Conservation (phyloP, 2,329 filamentous ascomycete species). For the Exophiala sp. region DNA sequence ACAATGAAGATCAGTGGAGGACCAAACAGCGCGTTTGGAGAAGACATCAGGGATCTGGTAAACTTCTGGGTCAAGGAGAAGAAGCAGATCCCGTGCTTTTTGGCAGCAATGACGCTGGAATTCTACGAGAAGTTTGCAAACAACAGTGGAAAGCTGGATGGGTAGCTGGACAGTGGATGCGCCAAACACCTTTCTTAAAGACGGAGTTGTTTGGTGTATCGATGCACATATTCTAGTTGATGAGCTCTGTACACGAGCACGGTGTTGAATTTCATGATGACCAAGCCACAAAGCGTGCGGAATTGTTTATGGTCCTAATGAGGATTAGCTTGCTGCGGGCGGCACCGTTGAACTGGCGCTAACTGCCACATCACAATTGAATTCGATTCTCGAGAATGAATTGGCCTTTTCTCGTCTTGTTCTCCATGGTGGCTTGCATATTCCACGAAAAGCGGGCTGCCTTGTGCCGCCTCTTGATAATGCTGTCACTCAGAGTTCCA, state of each 20-base stretch:
- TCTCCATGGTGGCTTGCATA: too few relatives aligned
- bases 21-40: conserved; percentile 78
- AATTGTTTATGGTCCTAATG: too few relatives aligned
- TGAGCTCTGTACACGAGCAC: not conserved
- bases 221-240: not conserved
- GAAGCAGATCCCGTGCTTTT: conserved; percentile 88
- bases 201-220: too few relatives aligned
- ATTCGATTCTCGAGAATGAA: too few relatives aligned
- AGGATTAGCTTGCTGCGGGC: too few relatives aligned
- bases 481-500: not conserved
- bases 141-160: conserved; percentile 6
- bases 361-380: too few relatives aligned
- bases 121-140: conserved; percentile 68
- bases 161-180: not conserved
- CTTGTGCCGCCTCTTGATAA: too few relatives aligned
- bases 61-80: conserved; percentile 94
- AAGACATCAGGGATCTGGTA: conserved; percentile 79
- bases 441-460: too few relatives aligned
- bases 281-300: too few relatives aligned
- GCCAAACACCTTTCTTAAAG: not conserved
- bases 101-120: conserved; percentile 86
- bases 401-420: too few relatives aligned
- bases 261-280: too few relatives aligned
- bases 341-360: too few relatives aligned
- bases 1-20: conserved; percentile 98